Base-by-base conservation (phyloP, 345 rosid species). In the Mangifera indica region DNA sequence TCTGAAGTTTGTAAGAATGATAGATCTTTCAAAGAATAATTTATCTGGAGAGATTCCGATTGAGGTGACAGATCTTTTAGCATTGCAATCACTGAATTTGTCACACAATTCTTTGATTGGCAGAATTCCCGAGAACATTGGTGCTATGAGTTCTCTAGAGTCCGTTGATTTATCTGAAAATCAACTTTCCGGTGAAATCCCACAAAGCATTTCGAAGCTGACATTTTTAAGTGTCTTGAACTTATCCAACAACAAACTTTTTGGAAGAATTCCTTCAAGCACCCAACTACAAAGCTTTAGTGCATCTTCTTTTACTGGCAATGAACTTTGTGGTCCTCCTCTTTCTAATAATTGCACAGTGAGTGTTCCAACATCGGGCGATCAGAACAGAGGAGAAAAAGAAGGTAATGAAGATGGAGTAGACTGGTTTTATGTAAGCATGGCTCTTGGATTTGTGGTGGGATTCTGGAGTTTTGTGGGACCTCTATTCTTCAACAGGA, bases 181-280 rank as follows among this genome's bases (percentile, higher is more conserved):
- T 26, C 60, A 54, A 5, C 73, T 79, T 14, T 6, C 17, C 7
- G 71, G 79, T 9, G 20, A 72, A 60, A 79, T 75, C 26, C 80
- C 83, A 7, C 15, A 2, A 2, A 21, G 62, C 4, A 13, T 37
- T n/a, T 53, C 71, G 3, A 55, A 4, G 40, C 21, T 68, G 71
- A 34, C 71, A 5, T 68, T 54, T 37, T 4, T 68, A 1, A 68
- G 46, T 14, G 20, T 7, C 34, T 55, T 68, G 20, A 68, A 68
- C 4, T 21, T 54, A 3, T 68, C 52, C 7, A 1, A 55, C 4
- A 54, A 68, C n/a, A 54, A 54, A 4, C 54, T 37, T 8, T 13
- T 0, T 0, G 71, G 62, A 2, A 17, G 17, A 46, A 59, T 70
- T 21, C 60, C 67, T 32, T 49, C 10, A 49, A 22, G 66, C 66